These are phyloP conservation scores for Coniochaeta prunicola DNA, from an alignment of 2,329 filamentous ascomycete species.

Conservation along the genomic window DNA sequence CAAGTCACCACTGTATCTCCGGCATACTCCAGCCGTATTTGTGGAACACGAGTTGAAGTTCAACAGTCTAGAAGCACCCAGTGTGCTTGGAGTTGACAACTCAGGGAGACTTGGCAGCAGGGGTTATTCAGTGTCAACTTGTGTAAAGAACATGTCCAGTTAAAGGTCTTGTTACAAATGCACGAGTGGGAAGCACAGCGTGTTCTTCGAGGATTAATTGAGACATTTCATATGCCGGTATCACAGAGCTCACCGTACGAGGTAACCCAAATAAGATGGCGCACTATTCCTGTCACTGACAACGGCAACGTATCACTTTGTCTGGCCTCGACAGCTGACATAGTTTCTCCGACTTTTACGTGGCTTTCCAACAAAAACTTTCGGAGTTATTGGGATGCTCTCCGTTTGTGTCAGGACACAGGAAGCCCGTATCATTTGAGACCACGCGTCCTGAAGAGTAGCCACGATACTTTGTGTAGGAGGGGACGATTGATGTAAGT, in stretches of 20 bases:
- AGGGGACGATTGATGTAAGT: too few species aligned
- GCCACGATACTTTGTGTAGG: too few species aligned
- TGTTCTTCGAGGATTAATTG: background rate
- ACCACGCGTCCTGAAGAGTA: too few species aligned
- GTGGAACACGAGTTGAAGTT: background rate
- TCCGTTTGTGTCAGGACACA: too few species aligned
- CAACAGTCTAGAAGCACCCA: background rate
- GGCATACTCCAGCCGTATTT: too few species aligned
- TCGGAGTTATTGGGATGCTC: too few species aligned
- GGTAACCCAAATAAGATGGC: background rate
- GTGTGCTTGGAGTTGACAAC: background rate
- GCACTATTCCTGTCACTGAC: background rate
- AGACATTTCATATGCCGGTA: background rate
- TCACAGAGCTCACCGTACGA: background rate
- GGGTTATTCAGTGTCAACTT: background rate
- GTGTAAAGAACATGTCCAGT: background rate
- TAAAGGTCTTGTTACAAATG: background rate
- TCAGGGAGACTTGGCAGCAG: background rate
- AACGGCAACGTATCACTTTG: background rate
- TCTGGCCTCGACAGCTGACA: background rate
- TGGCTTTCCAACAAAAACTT: too few species aligned
- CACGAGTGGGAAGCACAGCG: background rate
- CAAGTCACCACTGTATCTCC: too few species aligned
- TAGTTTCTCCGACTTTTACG: background rate
- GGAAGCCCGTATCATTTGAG: too few species aligned